Evolutionary conservation across 1,139 yeast genomes (phyloP).

Genomic region (Magnusiomyces fungicola): DNA sequence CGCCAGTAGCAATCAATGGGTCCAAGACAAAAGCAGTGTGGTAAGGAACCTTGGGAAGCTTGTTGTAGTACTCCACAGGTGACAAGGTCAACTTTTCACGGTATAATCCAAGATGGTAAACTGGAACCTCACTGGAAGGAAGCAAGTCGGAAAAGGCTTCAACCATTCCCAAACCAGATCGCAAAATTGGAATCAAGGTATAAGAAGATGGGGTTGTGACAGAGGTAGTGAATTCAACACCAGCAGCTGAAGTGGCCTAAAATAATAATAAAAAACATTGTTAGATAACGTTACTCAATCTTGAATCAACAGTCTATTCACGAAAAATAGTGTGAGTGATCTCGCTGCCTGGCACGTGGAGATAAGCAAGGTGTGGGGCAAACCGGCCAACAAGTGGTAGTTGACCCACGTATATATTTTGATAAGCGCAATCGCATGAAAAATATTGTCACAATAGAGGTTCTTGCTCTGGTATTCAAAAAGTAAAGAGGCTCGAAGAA

Average conservation of each 20-base stretch:
- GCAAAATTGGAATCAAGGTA: slow-evolving; percentile 29
- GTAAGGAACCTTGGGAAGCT: slow-evolving; percentile 25
- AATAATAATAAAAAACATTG: too few relatives aligned
- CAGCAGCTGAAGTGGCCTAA: slow-evolving; percentile 22
- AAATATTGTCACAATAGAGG: too few relatives aligned
- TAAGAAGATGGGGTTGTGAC: slow-evolving; percentile 21
- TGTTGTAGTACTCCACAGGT: slow-evolving; percentile 35
- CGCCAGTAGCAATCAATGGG: slow-evolving; percentile 35
- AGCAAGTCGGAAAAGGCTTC: slow-evolving; percentile 27
- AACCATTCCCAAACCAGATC: slow-evolving; percentile 33
- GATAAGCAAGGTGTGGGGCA: not conserved
- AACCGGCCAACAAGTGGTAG: too few relatives aligned
- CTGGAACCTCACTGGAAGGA: slow-evolving; percentile 29
- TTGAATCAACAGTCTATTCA: too few relatives aligned
- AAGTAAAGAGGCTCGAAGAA: too few relatives aligned
- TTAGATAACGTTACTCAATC: too few relatives aligned
- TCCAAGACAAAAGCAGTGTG: slow-evolving; percentile 31
- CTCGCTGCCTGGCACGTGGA: too few relatives aligned
- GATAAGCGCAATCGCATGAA: too few relatives aligned
- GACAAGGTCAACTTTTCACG: slow-evolving; percentile 30
- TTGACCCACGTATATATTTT: too few relatives aligned
- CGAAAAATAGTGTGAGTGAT: too few relatives aligned
- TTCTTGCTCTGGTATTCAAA: too few relatives aligned
- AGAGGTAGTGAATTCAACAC: slow-evolving; percentile 18
- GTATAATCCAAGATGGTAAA: slow-evolving; percentile 32